phyloP scores from a whole-genome alignment of 2,329 filamentous ascomycete species.

The Lanzia echinophila region DNA sequence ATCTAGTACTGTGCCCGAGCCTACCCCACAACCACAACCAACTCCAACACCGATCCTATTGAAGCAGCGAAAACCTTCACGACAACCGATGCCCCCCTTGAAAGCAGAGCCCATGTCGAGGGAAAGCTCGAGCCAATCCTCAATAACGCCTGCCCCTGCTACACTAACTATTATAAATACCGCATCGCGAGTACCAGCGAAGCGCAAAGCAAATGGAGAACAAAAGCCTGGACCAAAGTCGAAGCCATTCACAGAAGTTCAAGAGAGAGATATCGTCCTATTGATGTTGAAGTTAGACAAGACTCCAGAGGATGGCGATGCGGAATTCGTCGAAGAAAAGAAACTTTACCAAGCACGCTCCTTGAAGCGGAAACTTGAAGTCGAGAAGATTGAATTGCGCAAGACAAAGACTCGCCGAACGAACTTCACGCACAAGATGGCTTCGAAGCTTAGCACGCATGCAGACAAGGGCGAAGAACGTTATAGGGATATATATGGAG shows the following conservation, averaged over 20 bases:
- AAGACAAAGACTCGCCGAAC: conserved; percentile 56
- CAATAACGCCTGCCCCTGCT: conserved; percentile 39
- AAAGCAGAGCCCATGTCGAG: conserved; percentile 23
- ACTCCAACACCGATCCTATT: conserved; percentile 5
- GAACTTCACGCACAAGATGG: conserved; percentile 53
- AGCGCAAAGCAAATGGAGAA: conserved; percentile 38
- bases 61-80: conserved; percentile 25
- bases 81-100: conserved; percentile 18
- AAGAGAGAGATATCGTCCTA: conserved; percentile 63
- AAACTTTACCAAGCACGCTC: conserved; percentile 47
- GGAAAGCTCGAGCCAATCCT: conserved; percentile 39
- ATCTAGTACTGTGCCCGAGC: conserved; percentile 66
- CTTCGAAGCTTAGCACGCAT: conserved; percentile 59
- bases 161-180: conserved; percentile 39
- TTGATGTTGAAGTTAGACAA: conserved; percentile 54
- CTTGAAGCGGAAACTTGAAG: conserved; percentile 62
- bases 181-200: conserved; percentile 37
- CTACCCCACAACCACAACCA: conserved; percentile 31
- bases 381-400: conserved; percentile 54
- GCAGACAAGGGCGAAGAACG: conserved; percentile 66
- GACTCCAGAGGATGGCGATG: conserved; percentile 52
- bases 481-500: conserved; percentile 70
- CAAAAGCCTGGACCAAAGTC: conserved; percentile 45
- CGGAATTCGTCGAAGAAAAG: conserved; percentile 44
- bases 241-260: conserved; percentile 47